A percentile compares a stretch with the other conserved stretches of the same genome.
These are phyloP conservation scores for Thalassiosira exigua DNA, from an alignment of 352 stramenopile species.

Conservation along the genomic window DNA sequence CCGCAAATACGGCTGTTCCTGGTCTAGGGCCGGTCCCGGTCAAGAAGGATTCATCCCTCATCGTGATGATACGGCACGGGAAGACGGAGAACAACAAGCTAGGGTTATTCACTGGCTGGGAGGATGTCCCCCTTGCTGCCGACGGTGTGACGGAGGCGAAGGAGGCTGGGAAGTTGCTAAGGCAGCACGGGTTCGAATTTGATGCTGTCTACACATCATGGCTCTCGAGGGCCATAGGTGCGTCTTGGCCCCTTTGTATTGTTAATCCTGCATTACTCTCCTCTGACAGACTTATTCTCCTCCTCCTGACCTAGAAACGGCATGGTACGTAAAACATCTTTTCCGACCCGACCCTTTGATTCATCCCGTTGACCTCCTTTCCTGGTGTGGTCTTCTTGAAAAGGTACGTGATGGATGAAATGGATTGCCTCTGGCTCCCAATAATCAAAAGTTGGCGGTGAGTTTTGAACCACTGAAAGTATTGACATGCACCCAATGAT, in stretches of 20 bases:
- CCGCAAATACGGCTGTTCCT: conserved; percentile 37
- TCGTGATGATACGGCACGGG: conserved; percentile 87
- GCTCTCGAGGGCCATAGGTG: conserved; percentile 89
- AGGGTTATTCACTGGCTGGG: conserved; percentile 86
- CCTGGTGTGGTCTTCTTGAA: not conserved
- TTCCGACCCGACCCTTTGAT: too few species aligned
- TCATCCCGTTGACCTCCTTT: not conserved
- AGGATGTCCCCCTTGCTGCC: conserved; percentile 69
- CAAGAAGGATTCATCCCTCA: conserved; percentile 63
- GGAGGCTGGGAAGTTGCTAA: conserved; percentile 90
- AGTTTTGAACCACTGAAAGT: conserved; percentile 92
- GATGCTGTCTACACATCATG: conserved; percentile 79
- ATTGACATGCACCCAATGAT: conserved; percentile 2
- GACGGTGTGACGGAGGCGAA: conserved; percentile 90
- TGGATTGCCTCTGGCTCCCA: conserved; percentile 94
- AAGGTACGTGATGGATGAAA: conserved; percentile 91
- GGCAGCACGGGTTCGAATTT: conserved; percentile 90
- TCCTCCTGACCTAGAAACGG: too few species aligned
- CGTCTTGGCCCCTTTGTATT: too few species aligned
- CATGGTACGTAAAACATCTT: too few species aligned
- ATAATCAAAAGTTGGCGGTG: conserved; percentile 90
- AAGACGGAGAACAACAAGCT: conserved; percentile 87
- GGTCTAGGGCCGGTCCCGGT: conserved; percentile 42
- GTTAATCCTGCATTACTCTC: too few species aligned
- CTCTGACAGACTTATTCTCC: too few species aligned